Evolutionary conservation across 2,329 filamentous ascomycete genomes (phyloP).

Genomic region (Xylaria sp.): DNA sequence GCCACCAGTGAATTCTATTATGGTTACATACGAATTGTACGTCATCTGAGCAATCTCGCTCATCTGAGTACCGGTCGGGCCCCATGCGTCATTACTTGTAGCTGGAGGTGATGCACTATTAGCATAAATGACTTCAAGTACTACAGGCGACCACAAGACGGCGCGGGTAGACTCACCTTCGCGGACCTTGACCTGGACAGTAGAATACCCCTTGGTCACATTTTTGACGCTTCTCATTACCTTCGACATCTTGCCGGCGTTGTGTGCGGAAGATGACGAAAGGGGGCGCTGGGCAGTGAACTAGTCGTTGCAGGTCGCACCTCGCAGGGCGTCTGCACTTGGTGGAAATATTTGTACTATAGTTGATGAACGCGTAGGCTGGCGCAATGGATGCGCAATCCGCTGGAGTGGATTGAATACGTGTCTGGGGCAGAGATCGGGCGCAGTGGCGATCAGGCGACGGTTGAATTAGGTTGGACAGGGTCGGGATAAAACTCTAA

Average conservation of each 20-base stretch:
- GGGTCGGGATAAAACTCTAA: conserved; percentile 3
- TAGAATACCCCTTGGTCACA: conserved; percentile 98
- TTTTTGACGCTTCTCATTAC: conserved; percentile 98
- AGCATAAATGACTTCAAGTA: conserved; percentile 31
- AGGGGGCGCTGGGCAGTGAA: conserved; percentile 6
- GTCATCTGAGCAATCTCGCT: conserved; percentile 97
- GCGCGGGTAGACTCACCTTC: conserved; percentile 68
- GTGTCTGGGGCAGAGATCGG: conserved; percentile 19
- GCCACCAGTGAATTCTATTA: conserved; percentile 2
- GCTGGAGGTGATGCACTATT: conserved; percentile 60
- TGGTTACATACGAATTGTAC: conserved; percentile 82
- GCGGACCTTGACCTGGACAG: conserved; percentile 95
- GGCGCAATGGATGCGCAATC: conserved; percentile 29
- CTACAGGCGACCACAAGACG: conserved; percentile 26
- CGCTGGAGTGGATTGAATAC: conserved; percentile 9
- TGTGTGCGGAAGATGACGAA: conserved; percentile 23
- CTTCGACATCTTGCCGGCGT: conserved; percentile 77
- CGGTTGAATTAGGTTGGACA: conserved; percentile 1
- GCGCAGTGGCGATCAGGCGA: conserved; percentile 21
- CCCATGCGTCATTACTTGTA: conserved; percentile 98
- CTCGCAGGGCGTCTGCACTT: conserved; percentile 12
- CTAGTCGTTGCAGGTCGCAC: conserved; percentile 14
- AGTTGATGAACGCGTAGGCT: background rate
- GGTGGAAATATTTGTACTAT: background rate
- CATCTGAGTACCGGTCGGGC: conserved; percentile 97